Percentiles rank a stretch among this genome's conserved stretches.
phyloP scores from a whole-genome alignment of 1,284 basidiomycete species.

The Grifola frondosa region DNA sequence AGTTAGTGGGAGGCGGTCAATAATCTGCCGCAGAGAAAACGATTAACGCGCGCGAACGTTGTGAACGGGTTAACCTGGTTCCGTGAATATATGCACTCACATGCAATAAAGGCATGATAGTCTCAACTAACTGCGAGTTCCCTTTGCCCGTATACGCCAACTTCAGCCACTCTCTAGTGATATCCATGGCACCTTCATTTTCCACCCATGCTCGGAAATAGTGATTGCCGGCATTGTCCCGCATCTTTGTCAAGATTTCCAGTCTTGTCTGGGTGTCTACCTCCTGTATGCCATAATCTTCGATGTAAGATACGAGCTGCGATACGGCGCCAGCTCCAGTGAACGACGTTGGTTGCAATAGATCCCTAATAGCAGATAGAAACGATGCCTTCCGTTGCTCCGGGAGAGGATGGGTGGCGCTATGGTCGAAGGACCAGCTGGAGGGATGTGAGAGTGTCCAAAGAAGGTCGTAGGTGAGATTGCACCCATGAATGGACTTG shows the following conservation, averaged over 20 bases:
- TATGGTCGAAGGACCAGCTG: slow-evolving; percentile 20
- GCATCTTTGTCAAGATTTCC: slow-evolving; percentile 73
- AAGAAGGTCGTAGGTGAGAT: slow-evolving; percentile 42
- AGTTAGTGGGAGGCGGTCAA: slow-evolving; percentile 76
- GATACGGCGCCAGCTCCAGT: slow-evolving; percentile 68
- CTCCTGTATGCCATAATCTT: slow-evolving; percentile 57
- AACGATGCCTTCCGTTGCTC: slow-evolving; percentile 47
- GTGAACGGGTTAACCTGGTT: not conserved
- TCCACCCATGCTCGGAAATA: slow-evolving; percentile 83
- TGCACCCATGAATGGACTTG: slow-evolving; percentile 36
- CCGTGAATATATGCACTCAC: slow-evolving; percentile 45
- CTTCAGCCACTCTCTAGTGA: slow-evolving; percentile 78
- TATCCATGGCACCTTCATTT: slow-evolving; percentile 66
- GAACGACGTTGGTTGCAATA: slow-evolving; percentile 55
- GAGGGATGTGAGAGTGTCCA: slow-evolving; percentile 25
- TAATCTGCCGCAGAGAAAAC: slow-evolving; percentile 49
- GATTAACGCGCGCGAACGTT: not conserved
- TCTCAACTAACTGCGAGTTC: slow-evolving; percentile 61
- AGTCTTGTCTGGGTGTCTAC: slow-evolving; percentile 60
- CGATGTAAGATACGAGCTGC: slow-evolving; percentile 52
- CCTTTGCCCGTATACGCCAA: slow-evolving; percentile 54
- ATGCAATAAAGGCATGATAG: slow-evolving; percentile 79
- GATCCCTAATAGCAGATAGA: slow-evolving; percentile 46
- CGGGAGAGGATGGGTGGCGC: slow-evolving; percentile 20
- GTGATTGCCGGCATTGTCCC: slow-evolving; percentile 79